Evolutionary conservation across 2,329 filamentous ascomycete species (phyloP), one percentile per base, ranked within the genome.

Genomic region (Cytospora schulzeri): DNA sequence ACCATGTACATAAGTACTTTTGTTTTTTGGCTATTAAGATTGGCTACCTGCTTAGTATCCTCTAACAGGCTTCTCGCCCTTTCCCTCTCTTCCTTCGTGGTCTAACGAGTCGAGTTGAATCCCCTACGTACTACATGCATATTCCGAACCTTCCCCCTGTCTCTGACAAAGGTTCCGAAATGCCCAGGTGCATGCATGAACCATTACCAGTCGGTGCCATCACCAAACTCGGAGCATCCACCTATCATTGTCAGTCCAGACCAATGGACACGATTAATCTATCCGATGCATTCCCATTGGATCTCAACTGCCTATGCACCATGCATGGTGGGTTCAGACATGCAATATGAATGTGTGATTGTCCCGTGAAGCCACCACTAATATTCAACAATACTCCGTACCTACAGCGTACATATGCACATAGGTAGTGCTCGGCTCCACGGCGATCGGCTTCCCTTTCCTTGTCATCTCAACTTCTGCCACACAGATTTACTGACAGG

Each of bases 401-500:
- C 38, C 38, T 45, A 45, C 17, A n/a, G 15, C 15, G 17, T n/a
- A 45, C 19, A n/a, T 45, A 45, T n/a, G 41, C 17, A 22, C 41
- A 19, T 48, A 24, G 8, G 9, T 22, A 48, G n/a, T 24, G 9
- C n/a, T 24, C n/a, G 45, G 45, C 45, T 48, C 45, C 8, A 24
- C n/a, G 45, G 45, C n/a, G 45, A 48, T 48, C 45, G 45, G n/a
- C 45, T 48, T 48, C n/a, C 45, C n/a, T 48, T 35, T 48, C 45
- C 45, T 48, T 48, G 45, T 48, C 11, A 22, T 48, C 45, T 24
- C n/a, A 14, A 15, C 45, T 48, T 12, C 45, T 48, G 19, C 19
- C 41, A 45, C 31, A 35, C 14, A 15, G 11, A 35, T 15, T 14
- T 22, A 19, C 19, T 9, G 38, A 41, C 45, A 48, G n/a, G 45